Conservation (phyloP, 2,329 filamentous ascomycete genomes). For the Calonectria leucothoes region DNA sequence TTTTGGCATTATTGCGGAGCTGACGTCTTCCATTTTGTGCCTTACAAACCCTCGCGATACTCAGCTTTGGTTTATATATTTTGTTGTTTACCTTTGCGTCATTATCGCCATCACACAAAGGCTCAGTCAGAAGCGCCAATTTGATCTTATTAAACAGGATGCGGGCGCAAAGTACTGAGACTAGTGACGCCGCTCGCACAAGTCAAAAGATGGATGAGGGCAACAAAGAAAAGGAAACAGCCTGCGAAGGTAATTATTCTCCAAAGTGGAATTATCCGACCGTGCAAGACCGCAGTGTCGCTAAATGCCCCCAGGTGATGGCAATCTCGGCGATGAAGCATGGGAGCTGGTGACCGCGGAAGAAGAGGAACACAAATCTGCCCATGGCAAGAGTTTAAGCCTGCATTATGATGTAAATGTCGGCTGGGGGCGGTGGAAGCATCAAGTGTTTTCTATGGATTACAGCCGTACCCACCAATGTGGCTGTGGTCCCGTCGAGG, state of each 20-base stretch:
- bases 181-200: not conserved
- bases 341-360: not conserved
- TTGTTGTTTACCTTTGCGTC: not conserved
- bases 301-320: not conserved
- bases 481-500: not conserved
- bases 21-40: not conserved
- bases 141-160: not conserved
- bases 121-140: not conserved
- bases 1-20: not conserved
- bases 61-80: not conserved
- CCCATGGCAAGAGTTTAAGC: not conserved
- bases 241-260: not conserved
- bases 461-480: not conserved
- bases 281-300: not conserved
- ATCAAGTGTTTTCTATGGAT: not conserved
- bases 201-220: too few relatives aligned
- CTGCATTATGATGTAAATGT: not conserved
- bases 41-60: not conserved
- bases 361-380: not conserved
- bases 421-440: not conserved
- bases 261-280: not conserved
- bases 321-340: not conserved
- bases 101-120: not conserved
- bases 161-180: not conserved
- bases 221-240: not conserved